Conservation (phyloP, 495 filamentous ascomycete genomes). For the Lentithecium fluviatile region DNA sequence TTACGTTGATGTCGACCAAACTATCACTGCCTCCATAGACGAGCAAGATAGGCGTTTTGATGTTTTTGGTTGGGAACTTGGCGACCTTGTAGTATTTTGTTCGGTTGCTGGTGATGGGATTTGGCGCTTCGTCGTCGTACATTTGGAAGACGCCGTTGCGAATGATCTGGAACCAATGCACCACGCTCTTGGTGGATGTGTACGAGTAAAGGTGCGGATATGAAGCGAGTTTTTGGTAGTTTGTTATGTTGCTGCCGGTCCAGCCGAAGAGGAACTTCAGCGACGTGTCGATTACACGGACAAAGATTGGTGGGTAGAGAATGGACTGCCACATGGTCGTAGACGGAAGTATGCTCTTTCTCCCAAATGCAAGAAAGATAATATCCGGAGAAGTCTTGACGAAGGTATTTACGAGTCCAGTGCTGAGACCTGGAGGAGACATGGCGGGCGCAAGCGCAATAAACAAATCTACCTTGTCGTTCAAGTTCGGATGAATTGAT, state of each 20-base stretch:
- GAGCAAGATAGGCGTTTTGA: constrained; percentile 90
- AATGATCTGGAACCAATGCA: constrained; percentile 99
- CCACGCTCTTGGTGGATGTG: constrained; percentile 90
- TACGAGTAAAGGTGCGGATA: constrained; percentile 96
- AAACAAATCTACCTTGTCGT: constrained; percentile 92
- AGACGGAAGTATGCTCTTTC: constrained; percentile 85
- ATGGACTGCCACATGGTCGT: constrained; percentile 97
- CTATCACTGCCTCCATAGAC: constrained; percentile 93
- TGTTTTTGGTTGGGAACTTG: constrained; percentile 93
- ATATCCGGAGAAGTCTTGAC: constrained; percentile 93
- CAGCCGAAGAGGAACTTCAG: constrained; percentile 85
- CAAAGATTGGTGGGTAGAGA: constrained; percentile 91
- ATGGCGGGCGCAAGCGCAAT: constrained; percentile 97
- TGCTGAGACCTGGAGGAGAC: constrained; percentile 87
- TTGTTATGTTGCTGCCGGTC: constrained; percentile 79
- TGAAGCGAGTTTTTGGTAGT: constrained; percentile 90
- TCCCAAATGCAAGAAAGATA: constrained; percentile 91
- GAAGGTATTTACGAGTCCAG: constrained; percentile 84
- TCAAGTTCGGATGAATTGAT: constrained; percentile 89
- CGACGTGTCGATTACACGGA: constrained; percentile 80
- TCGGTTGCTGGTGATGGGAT: constrained; percentile 53
- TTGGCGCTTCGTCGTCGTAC: constrained; percentile 90
- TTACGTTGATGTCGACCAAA: constrained; percentile 89
- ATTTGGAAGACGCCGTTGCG: constrained; percentile 93
- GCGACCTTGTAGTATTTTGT: constrained; percentile 83